Conservation (phyloP, 2,329 filamentous ascomycete species). For the Arachnomyces sp. region DNA sequence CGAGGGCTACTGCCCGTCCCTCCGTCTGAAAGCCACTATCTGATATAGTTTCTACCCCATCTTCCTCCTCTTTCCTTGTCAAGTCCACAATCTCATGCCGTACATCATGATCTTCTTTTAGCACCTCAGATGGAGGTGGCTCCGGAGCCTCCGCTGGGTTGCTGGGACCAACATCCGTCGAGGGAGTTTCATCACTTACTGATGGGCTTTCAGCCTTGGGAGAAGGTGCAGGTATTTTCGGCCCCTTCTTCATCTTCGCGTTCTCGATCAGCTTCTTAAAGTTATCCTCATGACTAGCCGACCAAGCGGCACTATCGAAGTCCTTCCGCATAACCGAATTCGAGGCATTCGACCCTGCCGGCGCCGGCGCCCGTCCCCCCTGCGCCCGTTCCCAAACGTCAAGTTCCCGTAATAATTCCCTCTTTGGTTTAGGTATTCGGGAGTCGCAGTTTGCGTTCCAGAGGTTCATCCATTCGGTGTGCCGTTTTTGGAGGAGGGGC, state of each 20-base stretch:
- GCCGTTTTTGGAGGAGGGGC: constrained; percentile 64
- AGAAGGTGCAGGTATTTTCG: constrained; percentile 22
- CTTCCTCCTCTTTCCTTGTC: background rate
- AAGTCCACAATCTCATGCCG: too few relatives aligned
- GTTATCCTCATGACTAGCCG: constrained; percentile 59
- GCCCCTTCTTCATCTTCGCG: constrained; percentile 50
- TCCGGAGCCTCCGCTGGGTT: background rate
- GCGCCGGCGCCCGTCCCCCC: constrained; percentile 43
- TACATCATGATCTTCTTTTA: too few relatives aligned
- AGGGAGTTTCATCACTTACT: too few relatives aligned
- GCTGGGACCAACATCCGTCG: background rate
- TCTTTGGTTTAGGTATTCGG: constrained; percentile 58
- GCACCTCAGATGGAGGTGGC: too few relatives aligned
- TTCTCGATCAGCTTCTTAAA: constrained; percentile 74
- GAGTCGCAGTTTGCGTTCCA: constrained; percentile 98
- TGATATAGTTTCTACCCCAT: background rate
- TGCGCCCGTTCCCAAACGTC: constrained; percentile 81
- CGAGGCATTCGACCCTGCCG: constrained; percentile 15
- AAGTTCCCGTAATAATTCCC: constrained; percentile 67
- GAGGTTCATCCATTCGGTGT: constrained; percentile 88
- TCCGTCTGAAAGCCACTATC: too few relatives aligned
- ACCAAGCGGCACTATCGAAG: constrained; percentile 74
- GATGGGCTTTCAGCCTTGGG: background rate
- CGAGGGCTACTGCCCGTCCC: too few relatives aligned
- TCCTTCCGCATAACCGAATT: constrained; percentile 69